Conservation (phyloP, 495 filamentous ascomycete species). For the Rusavskia elegans region DNA sequence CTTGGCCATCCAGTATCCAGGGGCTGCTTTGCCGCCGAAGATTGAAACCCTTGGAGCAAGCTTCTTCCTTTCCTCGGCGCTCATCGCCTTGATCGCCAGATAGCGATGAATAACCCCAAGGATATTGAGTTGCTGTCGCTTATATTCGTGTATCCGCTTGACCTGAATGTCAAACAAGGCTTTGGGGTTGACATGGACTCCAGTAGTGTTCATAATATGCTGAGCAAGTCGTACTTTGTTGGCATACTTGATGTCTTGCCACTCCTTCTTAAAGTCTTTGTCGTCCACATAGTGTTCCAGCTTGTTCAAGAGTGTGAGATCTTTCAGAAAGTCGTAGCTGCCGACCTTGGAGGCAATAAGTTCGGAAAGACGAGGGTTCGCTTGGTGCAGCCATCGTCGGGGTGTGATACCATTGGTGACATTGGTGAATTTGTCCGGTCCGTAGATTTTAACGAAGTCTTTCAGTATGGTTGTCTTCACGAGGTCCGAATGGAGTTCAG, state of each 20-base stretch:
- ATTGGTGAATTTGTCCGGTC: slow-evolving; percentile 93
- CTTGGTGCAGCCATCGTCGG: slow-evolving; percentile 90
- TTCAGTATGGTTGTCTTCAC: slow-evolving; percentile 99
- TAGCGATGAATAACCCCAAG: slow-evolving; percentile 96
- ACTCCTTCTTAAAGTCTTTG: slow-evolving; percentile 77
- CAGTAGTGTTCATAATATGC: slow-evolving; percentile 61
- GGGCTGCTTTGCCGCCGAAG: slow-evolving; percentile 94
- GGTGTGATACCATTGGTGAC: slow-evolving; percentile 97
- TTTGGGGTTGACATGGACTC: slow-evolving; percentile 68
- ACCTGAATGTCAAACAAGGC: slow-evolving; percentile 94
- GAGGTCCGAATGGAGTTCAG: slow-evolving; percentile 90
- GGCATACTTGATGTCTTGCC: slow-evolving; percentile 71
- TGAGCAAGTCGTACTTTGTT: slow-evolving; percentile 71
- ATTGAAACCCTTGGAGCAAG: slow-evolving; percentile 84
- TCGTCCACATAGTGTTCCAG: slow-evolving; percentile 70
- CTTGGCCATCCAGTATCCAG: slow-evolving; percentile 99
- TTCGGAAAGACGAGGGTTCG: slow-evolving; percentile 83
- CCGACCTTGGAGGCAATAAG: slow-evolving; percentile 82
- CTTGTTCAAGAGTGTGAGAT: slow-evolving; percentile 69
- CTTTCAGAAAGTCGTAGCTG: slow-evolving; percentile 68
- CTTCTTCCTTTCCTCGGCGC: slow-evolving; percentile 73
- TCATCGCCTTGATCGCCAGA: slow-evolving; percentile 72
- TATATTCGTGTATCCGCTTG: slow-evolving; percentile 98
- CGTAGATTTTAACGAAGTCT: slow-evolving; percentile 89
- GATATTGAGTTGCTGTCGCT: slow-evolving; percentile 97